Percentiles rank a stretch among this genome's conserved stretches.
Conservation (phyloP, 2,329 filamentous ascomycete species). For the Cladophialophora yegresii region DNA sequence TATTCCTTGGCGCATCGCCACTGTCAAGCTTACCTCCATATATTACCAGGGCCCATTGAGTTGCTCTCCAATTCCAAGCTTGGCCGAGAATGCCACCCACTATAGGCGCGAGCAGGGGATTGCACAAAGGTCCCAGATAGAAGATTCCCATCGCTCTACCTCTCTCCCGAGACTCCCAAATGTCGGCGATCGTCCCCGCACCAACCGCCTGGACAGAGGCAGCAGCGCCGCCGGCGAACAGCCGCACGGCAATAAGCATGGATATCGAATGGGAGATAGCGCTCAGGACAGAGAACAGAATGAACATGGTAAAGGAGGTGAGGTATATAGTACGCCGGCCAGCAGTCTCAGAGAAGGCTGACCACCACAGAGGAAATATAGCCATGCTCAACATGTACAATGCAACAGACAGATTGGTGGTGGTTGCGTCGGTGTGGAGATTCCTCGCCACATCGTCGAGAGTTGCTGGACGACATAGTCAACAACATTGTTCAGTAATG, state of each 20-base stretch:
- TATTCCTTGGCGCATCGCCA: neutral
- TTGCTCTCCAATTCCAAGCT: conserved; percentile 70
- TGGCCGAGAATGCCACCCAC: conserved; percentile 73
- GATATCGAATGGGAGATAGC: conserved; percentile 69
- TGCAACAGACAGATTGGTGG: conserved; percentile 74
- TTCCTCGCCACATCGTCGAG: conserved; percentile 65
- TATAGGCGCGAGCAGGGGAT: conserved; percentile 74
- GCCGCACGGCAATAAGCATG: conserved; percentile 76
- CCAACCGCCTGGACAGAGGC: conserved; percentile 81
- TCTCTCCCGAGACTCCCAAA: conserved; percentile 73
- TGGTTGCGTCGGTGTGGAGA: conserved; percentile 63
- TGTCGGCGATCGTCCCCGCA: conserved; percentile 77
- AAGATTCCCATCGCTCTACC: conserved; percentile 81
- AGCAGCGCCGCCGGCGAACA: conserved; percentile 72
- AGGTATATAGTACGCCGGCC: conserved; percentile 80
- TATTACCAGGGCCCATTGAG: conserved; percentile 74
- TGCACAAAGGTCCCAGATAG: conserved; percentile 75
- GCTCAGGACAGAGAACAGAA: conserved; percentile 68
- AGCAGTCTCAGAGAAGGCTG: conserved; percentile 70
- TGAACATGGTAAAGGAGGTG: conserved; percentile 70
- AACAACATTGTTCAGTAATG: neutral
- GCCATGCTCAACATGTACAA: conserved; percentile 82
- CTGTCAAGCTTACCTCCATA: conserved; percentile 56
- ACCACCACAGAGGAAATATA: conserved; percentile 87
- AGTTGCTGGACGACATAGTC: conserved; percentile 56